Evolutionary conservation across 495 filamentous ascomycete genomes (phyloP).

Genomic region (Copromyces sp.): DNA sequence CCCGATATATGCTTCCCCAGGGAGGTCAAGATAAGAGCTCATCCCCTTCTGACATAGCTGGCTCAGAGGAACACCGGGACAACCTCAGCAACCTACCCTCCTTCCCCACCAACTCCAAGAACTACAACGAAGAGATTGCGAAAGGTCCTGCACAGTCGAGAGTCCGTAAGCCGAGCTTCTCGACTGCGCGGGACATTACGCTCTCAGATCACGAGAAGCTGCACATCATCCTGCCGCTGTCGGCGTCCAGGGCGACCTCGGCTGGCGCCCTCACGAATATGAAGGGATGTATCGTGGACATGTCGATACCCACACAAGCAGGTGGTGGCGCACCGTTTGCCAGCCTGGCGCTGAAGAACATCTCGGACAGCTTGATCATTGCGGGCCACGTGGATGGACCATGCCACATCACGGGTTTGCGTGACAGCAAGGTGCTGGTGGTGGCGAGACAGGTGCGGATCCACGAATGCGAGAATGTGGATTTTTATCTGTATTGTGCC

Average conservation of each 20-base stretch:
- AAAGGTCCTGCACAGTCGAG: slow-evolving; percentile 10
- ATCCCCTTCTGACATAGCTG: neutral
- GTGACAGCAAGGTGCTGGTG: slow-evolving; percentile 64
- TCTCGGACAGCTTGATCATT: slow-evolving; percentile 58
- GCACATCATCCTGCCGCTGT: slow-evolving; percentile 66
- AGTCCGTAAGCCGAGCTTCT: slow-evolving; percentile 50
- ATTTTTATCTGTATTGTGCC: slow-evolving; percentile 70
- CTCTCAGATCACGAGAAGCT: slow-evolving; percentile 51
- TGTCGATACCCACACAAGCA: slow-evolving; percentile 51
- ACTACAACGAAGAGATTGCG: slow-evolving; percentile 43
- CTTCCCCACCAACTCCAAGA: slow-evolving; percentile 26
- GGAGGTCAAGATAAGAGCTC: neutral
- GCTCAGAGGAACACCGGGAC: slow-evolving; percentile 21
- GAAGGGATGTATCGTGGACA: slow-evolving; percentile 63
- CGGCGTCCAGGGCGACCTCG: slow-evolving; percentile 53
- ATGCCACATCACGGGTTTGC: slow-evolving; percentile 68
- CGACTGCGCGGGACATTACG: slow-evolving; percentile 46
- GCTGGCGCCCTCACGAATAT: slow-evolving; percentile 67
- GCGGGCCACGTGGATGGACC: slow-evolving; percentile 71
- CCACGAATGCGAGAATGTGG: slow-evolving; percentile 70
- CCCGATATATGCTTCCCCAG: neutral
- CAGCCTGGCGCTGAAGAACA: slow-evolving; percentile 59
- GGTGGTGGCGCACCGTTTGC: slow-evolving; percentile 52
- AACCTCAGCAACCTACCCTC: slow-evolving; percentile 17
- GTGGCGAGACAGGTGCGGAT: slow-evolving; percentile 78